These are phyloP conservation scores for Theobroma grandiflorum DNA, from an alignment of 441 rosid genomes.

Conservation along the genomic window DNA sequence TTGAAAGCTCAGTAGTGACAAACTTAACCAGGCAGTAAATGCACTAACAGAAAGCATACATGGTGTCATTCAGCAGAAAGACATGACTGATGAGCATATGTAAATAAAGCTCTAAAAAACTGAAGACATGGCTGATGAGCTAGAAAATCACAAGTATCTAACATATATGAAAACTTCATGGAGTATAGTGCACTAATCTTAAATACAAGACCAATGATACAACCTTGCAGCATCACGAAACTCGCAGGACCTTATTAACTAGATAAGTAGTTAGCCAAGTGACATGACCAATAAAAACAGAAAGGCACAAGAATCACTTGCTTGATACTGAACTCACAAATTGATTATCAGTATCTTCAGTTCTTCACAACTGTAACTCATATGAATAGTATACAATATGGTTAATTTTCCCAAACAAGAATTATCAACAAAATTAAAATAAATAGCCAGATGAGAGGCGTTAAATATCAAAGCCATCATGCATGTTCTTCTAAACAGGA, in stretches of 20 bases:
- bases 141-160: not conserved
- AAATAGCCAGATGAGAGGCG: not conserved
- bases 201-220: not conserved
- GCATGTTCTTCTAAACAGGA: not conserved
- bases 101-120: not conserved
- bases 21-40: not conserved
- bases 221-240: not conserved
- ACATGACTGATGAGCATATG: not conserved
- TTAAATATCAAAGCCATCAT: slow-evolving; percentile 5
- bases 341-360: not conserved
- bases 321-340: not conserved
- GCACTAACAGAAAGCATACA: not conserved
- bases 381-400: not conserved
- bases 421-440: not conserved
- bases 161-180: not conserved
- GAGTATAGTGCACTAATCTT: not conserved
- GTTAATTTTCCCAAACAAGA: not conserved
- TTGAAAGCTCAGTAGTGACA: not conserved
- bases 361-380: not conserved
- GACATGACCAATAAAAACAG: not conserved
- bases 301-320: not conserved
- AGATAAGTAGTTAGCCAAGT: not conserved
- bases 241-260: not conserved
- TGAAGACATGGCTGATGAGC: not conserved
- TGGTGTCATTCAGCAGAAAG: not conserved